Conservation (phyloP, 257 asterid genomes). For the Gentiana straminea region DNA sequence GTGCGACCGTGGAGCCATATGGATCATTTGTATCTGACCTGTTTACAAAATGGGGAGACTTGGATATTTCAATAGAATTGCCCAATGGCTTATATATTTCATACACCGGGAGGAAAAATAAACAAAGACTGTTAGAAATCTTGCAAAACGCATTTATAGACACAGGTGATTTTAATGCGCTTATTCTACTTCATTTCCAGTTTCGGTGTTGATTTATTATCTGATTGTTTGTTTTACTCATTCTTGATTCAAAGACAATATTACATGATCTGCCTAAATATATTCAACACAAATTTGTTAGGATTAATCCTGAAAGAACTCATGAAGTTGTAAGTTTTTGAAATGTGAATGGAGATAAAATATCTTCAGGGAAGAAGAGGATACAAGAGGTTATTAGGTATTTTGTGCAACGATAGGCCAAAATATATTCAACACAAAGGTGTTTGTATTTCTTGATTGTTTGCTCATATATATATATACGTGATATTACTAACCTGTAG, state of each 20-base stretch:
- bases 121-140: constrained; percentile 51
- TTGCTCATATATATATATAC: too few relatives aligned
- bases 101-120: constrained; percentile 63
- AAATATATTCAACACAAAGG: too few relatives aligned
- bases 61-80: constrained; percentile 83
- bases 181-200: constrained; percentile 3
- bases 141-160: constrained; percentile 48
- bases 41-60: constrained; percentile 93
- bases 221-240: too few relatives aligned
- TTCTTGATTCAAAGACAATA: too few relatives aligned
- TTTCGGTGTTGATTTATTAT: not conserved
- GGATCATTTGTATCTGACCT: constrained; percentile 96
- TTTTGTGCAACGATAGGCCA: too few relatives aligned
- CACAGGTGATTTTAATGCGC: constrained; percentile 34
- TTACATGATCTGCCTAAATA: too few relatives aligned
- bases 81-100: constrained; percentile 53
- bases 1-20: constrained; percentile 92
- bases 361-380: too few relatives aligned
- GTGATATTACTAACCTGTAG: too few relatives aligned
- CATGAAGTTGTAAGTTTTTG: too few relatives aligned
- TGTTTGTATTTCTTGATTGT: too few relatives aligned
- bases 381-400: too few relatives aligned
- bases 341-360: too few relatives aligned
- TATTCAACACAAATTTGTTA: not conserved
- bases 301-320: not conserved